Conservation (phyloP, 768 basidiomycete species). For the Pulveroboletus sp. region DNA sequence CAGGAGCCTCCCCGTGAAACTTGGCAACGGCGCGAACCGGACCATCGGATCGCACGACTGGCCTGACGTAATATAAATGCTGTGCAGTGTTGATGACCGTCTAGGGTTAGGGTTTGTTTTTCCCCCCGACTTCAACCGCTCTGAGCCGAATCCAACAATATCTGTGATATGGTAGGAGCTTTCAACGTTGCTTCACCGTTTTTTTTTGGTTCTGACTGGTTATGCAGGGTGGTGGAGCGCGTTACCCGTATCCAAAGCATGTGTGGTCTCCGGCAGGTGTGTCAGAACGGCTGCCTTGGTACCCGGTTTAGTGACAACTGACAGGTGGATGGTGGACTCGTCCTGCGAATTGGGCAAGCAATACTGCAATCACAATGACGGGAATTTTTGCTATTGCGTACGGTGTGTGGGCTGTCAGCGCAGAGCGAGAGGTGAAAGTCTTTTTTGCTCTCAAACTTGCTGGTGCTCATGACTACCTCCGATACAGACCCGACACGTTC, state of each 20-base stretch:
- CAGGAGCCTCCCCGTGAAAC: too few relatives aligned
- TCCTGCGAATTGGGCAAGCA: constrained; percentile 85
- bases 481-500: constrained; percentile 51
- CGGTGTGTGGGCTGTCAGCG: constrained; percentile 69
- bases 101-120: too few relatives aligned
- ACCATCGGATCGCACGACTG: too few relatives aligned
- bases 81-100: too few relatives aligned
- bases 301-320: background rate
- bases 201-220: background rate
- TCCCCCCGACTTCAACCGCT: too few relatives aligned
- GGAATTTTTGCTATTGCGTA: constrained; percentile 70
- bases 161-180: constrained; percentile 14
- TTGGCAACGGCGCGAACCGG: too few relatives aligned
- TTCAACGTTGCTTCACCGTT: background rate
- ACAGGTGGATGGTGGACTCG: constrained; percentile 95
- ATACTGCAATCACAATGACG: constrained; percentile 70
- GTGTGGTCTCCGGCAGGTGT: constrained; percentile 93
- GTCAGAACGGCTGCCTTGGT: constrained; percentile 7
- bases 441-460: background rate
- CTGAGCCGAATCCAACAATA: background rate
- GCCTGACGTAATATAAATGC: too few relatives aligned
- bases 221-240: constrained; percentile 70
- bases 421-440: constrained; percentile 66
- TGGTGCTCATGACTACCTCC: constrained; percentile 3
- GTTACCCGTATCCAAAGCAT: constrained; percentile 92